These are phyloP conservation scores for Stropharia rugosoannulata DNA, from an alignment of 768 basidiomycete genomes.

Conservation along the genomic window DNA sequence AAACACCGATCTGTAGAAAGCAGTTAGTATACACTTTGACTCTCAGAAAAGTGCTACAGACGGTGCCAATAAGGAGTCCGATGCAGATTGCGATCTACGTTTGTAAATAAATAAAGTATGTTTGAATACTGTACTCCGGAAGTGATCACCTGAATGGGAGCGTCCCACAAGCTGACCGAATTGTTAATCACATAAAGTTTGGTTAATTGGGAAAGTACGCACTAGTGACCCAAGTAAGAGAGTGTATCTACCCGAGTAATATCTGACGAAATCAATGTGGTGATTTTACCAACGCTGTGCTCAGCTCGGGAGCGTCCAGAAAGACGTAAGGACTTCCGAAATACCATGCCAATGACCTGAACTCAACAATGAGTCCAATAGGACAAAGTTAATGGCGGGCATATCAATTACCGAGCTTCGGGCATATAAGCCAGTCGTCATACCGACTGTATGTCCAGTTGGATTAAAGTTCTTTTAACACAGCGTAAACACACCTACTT, in stretches of 20 bases:
- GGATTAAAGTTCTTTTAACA: neutral
- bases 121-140: neutral
- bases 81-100: slow-evolving; percentile 53
- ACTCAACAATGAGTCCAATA: neutral
- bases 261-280: slow-evolving; percentile 70
- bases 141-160: slow-evolving; percentile 50
- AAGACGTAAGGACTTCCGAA: slow-evolving; percentile 66
- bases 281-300: slow-evolving; percentile 65
- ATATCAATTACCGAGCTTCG: slow-evolving; percentile 44
- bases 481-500: slow-evolving; percentile 20
- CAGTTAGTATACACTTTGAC: neutral
- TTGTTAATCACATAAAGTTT: neutral
- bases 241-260: slow-evolving; percentile 53
- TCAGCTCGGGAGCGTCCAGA: slow-evolving; percentile 57
- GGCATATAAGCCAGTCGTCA: slow-evolving; percentile 46
- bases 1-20: slow-evolving; percentile 53
- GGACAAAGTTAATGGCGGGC: neutral
- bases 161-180: slow-evolving; percentile 49
- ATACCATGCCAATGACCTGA: slow-evolving; percentile 47
- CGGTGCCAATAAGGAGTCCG: slow-evolving; percentile 60
- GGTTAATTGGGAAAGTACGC: slow-evolving; percentile 13
- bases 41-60: slow-evolving; percentile 23
- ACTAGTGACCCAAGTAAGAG: slow-evolving; percentile 42
- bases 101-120: neutral
- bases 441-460: slow-evolving; percentile 29